Conservation (phyloP, 2,329 filamentous ascomycete genomes). For the Boeremia exigua region DNA sequence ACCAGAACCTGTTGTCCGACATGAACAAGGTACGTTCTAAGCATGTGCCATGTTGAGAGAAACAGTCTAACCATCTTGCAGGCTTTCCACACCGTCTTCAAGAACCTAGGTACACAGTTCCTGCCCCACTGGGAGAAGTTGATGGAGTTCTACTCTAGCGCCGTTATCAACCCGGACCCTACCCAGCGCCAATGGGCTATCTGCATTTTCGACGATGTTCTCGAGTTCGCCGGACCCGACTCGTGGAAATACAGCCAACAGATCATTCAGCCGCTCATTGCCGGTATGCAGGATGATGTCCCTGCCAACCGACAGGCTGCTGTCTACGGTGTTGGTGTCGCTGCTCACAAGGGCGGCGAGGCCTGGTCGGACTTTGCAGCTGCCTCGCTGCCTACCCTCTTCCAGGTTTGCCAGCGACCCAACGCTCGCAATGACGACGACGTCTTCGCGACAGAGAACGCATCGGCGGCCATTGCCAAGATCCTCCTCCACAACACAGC, state of each 20-base stretch:
- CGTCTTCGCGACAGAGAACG: slow-evolving; percentile 96
- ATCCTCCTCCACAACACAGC: slow-evolving; percentile 87
- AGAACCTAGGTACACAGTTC: slow-evolving; percentile 87
- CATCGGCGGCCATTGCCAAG: slow-evolving; percentile 95
- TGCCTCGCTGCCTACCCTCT: slow-evolving; percentile 78
- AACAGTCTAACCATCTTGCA: slow-evolving; percentile 98
- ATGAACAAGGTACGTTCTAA: slow-evolving; percentile 79
- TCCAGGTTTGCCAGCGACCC: slow-evolving; percentile 80
- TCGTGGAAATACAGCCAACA: slow-evolving; percentile 85
- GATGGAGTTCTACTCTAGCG: slow-evolving; percentile 82
- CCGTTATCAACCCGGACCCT: slow-evolving; percentile 79
- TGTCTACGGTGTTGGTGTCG: slow-evolving; percentile 93
- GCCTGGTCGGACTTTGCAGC: slow-evolving; percentile 88
- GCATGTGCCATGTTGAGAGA: slow-evolving; percentile 79
- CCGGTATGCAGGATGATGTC: slow-evolving; percentile 83
- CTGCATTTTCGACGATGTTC: slow-evolving; percentile 97
- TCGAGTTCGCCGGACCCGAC: slow-evolving; percentile 92
- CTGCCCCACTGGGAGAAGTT: slow-evolving; percentile 87
- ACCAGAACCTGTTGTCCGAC: slow-evolving; percentile 93
- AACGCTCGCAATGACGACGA: slow-evolving; percentile 90
- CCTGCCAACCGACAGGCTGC: slow-evolving; percentile 95
- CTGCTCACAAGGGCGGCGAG: slow-evolving; percentile 87
- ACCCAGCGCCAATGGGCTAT: slow-evolving; percentile 98
- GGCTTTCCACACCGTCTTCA: slow-evolving; percentile 98
- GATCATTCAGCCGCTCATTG: slow-evolving; percentile 84